Conservation (phyloP, 768 basidiomycete species). For the Polyporus arcularius region DNA sequence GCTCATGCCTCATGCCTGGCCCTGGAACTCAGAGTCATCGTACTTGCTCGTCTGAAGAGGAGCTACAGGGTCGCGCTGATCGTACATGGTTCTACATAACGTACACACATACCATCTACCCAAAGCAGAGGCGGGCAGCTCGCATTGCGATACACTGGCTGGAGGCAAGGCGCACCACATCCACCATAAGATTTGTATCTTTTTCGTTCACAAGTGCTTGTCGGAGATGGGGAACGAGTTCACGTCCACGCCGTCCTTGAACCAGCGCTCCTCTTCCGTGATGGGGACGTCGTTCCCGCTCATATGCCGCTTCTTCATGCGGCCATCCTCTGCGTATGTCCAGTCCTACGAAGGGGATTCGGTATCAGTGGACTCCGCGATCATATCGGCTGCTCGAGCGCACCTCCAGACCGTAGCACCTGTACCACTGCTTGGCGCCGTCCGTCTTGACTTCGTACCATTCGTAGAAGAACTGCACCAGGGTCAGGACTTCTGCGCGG, state of each 20-base stretch:
- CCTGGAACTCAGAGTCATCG: too few species aligned
- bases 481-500: too few species aligned
- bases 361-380: too few species aligned
- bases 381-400: neutral
- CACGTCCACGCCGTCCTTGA: conserved; percentile 45
- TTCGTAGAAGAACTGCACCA: conserved; percentile 38
- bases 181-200: too few species aligned
- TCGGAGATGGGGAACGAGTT: conserved; percentile 39
- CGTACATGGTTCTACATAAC: too few species aligned
- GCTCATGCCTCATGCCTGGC: too few species aligned
- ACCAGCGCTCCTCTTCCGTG: conserved; percentile 50
- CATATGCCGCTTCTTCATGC: conserved; percentile 59
- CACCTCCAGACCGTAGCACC: conserved; percentile 50
- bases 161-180: too few species aligned
- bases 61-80: too few species aligned
- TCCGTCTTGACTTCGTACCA: conserved; percentile 49
- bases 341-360: conserved; percentile 47
- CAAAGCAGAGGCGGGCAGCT: too few species aligned
- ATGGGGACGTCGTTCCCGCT: conserved; percentile 50
- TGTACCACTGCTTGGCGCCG: conserved; percentile 41
- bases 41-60: too few species aligned
- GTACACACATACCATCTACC: too few species aligned
- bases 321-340: conserved; percentile 52
- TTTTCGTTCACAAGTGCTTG: conserved; percentile 16
- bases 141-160: too few species aligned